Percentiles rank a stretch among this genome's conserved stretches.
Conservation (phyloP, 2,329 filamentous ascomycete genomes). For the Ascochyta koolunga region DNA sequence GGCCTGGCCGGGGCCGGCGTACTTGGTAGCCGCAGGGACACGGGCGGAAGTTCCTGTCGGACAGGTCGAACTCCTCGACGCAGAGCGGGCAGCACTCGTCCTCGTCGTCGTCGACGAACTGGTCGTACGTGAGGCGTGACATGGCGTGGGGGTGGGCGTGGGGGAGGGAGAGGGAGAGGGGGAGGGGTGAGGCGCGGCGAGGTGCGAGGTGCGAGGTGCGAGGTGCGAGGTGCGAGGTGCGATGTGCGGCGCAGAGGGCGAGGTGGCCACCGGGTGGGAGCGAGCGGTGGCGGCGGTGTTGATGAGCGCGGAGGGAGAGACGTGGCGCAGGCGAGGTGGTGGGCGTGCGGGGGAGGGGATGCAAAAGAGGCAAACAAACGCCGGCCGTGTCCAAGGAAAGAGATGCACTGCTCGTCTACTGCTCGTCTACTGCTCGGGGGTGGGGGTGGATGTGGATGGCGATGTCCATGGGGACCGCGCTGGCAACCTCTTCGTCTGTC, state of each 20-base stretch:
- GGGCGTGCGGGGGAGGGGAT: background rate
- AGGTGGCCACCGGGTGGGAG: constrained; percentile 33
- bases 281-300: constrained; percentile 2
- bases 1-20: constrained; percentile 41
- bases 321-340: background rate
- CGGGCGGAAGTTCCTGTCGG: constrained; percentile 94
- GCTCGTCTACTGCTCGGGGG: constrained; percentile 22
- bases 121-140: constrained; percentile 57
- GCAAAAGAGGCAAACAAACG: constrained; percentile 34
- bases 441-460: constrained; percentile 28
- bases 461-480: no score
- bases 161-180: no score
- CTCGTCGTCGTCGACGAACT: constrained; percentile 61
- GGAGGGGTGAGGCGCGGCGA: constrained; percentile 11
- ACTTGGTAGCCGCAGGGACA: constrained; percentile 99
- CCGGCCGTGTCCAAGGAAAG: constrained; percentile 38
- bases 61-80: constrained; percentile 98
- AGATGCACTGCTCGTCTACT: constrained; percentile 31
- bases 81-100: constrained; percentile 81
- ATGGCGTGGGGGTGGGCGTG: constrained; percentile 41
- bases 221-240: no score
- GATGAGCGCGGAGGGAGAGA: background rate
- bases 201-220: constrained; percentile 28
- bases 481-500: constrained; percentile 13
- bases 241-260: constrained; percentile 17